phyloP scores from a whole-genome alignment of 345 rosid genomes.

The Gossypium sturtianum region DNA sequence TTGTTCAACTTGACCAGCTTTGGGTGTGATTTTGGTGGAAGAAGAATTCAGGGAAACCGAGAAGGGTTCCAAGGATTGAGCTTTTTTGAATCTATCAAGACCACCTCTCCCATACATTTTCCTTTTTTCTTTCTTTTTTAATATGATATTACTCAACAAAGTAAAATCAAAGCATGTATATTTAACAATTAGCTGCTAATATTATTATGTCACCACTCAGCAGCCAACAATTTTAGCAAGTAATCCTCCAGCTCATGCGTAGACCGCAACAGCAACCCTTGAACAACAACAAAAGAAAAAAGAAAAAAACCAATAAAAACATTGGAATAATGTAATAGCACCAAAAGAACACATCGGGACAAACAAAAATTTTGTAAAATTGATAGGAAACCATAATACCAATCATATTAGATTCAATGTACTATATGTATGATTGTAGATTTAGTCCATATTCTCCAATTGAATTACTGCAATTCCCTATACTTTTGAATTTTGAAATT shows the following conservation, averaged over 20 bases:
- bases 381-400: too few relatives aligned
- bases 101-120: conserved; percentile 86
- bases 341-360: neutral
- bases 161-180: neutral
- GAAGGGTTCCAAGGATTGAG: conserved; percentile 85
- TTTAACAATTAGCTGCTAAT: neutral
- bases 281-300: neutral
- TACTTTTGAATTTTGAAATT: too few relatives aligned
- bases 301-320: neutral
- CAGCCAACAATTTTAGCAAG: neutral
- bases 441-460: too few relatives aligned
- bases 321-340: neutral
- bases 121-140: neutral
- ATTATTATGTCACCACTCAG: neutral
- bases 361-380: neutral
- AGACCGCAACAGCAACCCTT: neutral
- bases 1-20: conserved; percentile 20
- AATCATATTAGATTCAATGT: too few relatives aligned
- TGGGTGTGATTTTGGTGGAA: conserved; percentile 29
- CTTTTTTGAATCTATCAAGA: conserved; percentile 85
- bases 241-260: neutral
- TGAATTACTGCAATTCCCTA: too few relatives aligned
- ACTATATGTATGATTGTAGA: too few relatives aligned
- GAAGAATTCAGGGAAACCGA: conserved; percentile 53
- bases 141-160: neutral